A percentile compares a stretch with the other conserved stretches of the same genome.
Evolutionary conservation across 768 basidiomycete genomes (phyloP).

Genomic region (Gymnopilus dilepis): DNA sequence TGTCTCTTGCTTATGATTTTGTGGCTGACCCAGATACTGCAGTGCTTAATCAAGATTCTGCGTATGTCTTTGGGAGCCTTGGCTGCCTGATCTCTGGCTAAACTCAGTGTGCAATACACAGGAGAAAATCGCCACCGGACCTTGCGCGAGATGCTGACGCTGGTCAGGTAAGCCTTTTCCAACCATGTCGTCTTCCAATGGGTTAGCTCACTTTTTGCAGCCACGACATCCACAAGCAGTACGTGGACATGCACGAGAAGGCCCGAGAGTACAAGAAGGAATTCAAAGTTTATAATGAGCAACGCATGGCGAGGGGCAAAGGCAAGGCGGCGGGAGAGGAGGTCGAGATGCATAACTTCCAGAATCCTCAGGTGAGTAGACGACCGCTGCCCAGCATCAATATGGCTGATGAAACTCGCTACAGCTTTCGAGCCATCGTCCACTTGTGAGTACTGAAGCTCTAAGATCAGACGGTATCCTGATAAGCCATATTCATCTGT

Average conservation of each 20-base stretch:
- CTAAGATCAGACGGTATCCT: neutral
- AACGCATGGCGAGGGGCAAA: constrained; percentile 17
- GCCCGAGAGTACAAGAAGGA: constrained; percentile 30
- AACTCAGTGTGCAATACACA: neutral
- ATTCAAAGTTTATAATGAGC: constrained; percentile 19
- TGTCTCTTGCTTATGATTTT: neutral
- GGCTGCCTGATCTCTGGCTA: neutral
- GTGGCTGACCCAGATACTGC: neutral
- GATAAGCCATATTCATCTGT: neutral
- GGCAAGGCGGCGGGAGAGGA: neutral
- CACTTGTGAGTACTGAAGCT: constrained; percentile 13
- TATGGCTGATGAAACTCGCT: no score
- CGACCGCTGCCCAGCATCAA: neutral
- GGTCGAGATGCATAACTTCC: constrained; percentile 25
- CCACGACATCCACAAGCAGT: constrained; percentile 37
- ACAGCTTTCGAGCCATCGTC: constrained; percentile 18
- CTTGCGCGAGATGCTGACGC: constrained; percentile 31
- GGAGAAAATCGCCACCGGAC: constrained; percentile 24
- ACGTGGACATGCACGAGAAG: constrained; percentile 32
- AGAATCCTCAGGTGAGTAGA: constrained; percentile 20
- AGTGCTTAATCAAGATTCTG: constrained; percentile 22
- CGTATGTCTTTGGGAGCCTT: neutral
- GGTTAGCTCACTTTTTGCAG: constrained; percentile 16
- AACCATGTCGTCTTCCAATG: neutral
- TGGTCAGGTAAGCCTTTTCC: constrained; percentile 31